phyloP scores from a whole-genome alignment of 148 eudicot species.

The Rhododendron griersonianum region DNA sequence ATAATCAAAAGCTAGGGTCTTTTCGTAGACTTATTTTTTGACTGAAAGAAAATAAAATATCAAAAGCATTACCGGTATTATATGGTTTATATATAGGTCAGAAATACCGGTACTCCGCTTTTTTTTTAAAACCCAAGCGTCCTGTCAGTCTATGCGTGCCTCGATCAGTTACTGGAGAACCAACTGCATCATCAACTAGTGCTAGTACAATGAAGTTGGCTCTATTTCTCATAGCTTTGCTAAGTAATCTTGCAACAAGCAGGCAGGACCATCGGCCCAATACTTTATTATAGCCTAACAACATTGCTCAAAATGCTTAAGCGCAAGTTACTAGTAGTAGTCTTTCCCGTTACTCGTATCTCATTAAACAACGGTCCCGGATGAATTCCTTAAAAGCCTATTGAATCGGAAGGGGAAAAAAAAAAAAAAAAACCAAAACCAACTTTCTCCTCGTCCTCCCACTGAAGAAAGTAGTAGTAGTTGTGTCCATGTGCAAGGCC shows the following conservation, averaged over 20 bases:
- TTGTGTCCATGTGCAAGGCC: conserved; percentile 11
- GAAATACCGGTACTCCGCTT: not conserved
- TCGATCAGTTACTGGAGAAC: not conserved
- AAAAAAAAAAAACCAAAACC: not conserved
- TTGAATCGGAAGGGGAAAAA: not conserved
- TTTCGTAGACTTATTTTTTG: not conserved
- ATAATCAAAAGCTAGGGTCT: not conserved
- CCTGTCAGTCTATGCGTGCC: not conserved
- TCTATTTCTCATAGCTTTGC: not conserved
- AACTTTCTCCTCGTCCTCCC: not conserved
- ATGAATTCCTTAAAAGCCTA: not conserved
- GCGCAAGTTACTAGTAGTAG: not conserved
- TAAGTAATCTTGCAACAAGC: not conserved
- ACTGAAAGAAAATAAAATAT: not conserved
- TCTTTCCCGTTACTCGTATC: not conserved
- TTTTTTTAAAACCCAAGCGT: not conserved
- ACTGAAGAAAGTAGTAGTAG: not conserved
- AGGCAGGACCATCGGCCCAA: not conserved
- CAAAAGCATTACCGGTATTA: not conserved
- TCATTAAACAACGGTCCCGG: not conserved
- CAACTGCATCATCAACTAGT: not conserved
- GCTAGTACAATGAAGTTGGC: not conserved
- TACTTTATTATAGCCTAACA: not conserved
- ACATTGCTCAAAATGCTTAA: not conserved
- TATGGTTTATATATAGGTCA: not conserved